phyloP scores from a whole-genome alignment of 148 eudicot species.

The Agrostemma githago region DNA sequence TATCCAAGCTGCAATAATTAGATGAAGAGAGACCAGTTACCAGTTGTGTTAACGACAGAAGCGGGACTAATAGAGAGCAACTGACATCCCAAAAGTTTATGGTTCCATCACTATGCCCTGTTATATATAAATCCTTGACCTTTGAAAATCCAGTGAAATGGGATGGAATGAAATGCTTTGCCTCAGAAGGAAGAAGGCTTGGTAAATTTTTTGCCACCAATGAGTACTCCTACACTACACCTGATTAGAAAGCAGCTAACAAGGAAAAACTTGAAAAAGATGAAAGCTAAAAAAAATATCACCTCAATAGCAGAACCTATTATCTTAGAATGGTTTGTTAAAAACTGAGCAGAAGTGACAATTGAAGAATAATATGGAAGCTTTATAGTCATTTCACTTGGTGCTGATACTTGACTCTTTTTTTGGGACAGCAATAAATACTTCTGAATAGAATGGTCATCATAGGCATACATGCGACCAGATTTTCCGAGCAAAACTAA shows the following conservation, averaged over 20 bases:
- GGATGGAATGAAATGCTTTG: conserved; percentile 42
- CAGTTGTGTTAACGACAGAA: conserved; percentile 74
- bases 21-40: conserved; percentile 30
- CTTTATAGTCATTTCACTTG: conserved; percentile 62
- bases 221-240: conserved; percentile 43
- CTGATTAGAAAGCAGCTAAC: conserved; percentile 7
- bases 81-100: conserved; percentile 87
- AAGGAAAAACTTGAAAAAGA: not conserved
- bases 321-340: conserved; percentile 41
- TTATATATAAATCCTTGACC: conserved; percentile 62
- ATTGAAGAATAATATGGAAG: conserved; percentile 63
- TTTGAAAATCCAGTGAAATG: conserved; percentile 58
- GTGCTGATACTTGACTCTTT: conserved; percentile 62
- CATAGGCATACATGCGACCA: conserved; percentile 67
- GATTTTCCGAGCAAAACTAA: conserved; percentile 76
- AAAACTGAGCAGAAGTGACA: conserved; percentile 50
- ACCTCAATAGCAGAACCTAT: conserved; percentile 52
- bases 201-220: conserved; percentile 40
- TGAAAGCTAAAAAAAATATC: not conserved
- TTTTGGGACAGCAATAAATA: conserved; percentile 63
- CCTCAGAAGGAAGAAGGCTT: conserved; percentile 59
- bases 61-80: conserved; percentile 62
- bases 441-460: conserved; percentile 68
- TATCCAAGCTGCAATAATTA: not conserved
- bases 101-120: conserved; percentile 82